Evolutionary conservation across 2,329 filamentous ascomycete species (phyloP), one percentile per base, ranked within the genome.

Genomic region (Chaetomiaceae sp.): DNA sequence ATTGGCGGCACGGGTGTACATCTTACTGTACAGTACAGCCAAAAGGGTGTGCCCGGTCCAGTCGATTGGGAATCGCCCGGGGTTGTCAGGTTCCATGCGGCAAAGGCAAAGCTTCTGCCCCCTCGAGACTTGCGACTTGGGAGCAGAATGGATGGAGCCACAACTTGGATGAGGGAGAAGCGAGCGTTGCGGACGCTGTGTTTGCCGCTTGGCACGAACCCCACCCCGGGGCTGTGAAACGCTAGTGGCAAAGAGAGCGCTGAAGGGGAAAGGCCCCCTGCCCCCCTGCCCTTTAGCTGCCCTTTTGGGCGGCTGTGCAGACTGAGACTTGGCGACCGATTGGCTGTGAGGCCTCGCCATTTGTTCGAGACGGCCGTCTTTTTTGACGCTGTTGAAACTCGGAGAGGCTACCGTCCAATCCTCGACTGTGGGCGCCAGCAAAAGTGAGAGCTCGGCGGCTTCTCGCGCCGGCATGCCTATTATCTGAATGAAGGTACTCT

Each of bases 141-240:
- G n/a, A n/a, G n/a, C n/a, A n/a, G n/a, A n/a, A n/a, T n/a, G n/a
- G n/a, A n/a, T n/a, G n/a, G n/a, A n/a, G n/a, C n/a, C n/a, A n/a
- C n/a, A n/a, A n/a, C n/a, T n/a, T n/a, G n/a, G n/a, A 29, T 37
- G 35, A 24, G 12, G 35, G 37, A 22, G 27, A 7, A 32, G n/a
- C n/a, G n/a, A n/a, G n/a, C n/a, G n/a, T n/a, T n/a, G n/a, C n/a
- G n/a, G n/a, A n/a, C n/a, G n/a, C n/a, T 45, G 46, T 24, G 37
- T n/a, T 12, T 27, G 32, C 15, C 7, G n/a, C 43, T 46, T 47
- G 38, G 45, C 45, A 42, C 7, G 19, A 42, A 12, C 14, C 36
- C 44, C 37, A 22, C 33, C 33, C 17, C 26, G 22, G 46, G 38
- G 29, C 33, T 36, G 53, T 59, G 58, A 60, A 59, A 60, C 58